Base-by-base conservation (phyloP, 805 yeast genomes). In the Pichia scutulata region DNA sequence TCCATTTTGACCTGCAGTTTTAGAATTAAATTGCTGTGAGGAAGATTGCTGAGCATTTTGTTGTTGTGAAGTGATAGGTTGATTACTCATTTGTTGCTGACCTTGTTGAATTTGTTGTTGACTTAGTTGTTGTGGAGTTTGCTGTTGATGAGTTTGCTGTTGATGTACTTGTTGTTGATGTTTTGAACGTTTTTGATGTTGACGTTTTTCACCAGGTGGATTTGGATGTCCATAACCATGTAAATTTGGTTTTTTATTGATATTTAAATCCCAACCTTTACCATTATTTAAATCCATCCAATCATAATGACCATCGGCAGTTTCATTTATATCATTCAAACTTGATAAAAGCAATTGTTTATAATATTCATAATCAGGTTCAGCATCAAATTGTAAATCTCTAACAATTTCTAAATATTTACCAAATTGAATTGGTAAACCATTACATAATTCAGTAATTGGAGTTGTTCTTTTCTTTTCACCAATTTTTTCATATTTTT, bases 211-310 rank as follows among this genome's bases (percentile, higher is more conserved):
- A 48, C 75, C 78, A 47, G 84, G 84, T 51, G 96, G 97, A 59
- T 83, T 86, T 55, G 97, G 96, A 67, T 89, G 93, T 36, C 97
- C 97, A 67, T 90, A 90, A 41, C 98, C 98, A 68, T 90, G 97
- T 55, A 90, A 71, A 63, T 90, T 90, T 49, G 97, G 95, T 68
- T 90, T 90, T 66, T 89, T 89, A 69, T 89, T 89, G 55, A 85
- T 80, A 19, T 86, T 73, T 28, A 87, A 78, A 70, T 93, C 98
- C 96, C 97, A 92, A 48, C 98, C 98, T 66, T 84, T 82, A 53
- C 98, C 98, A 50, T 86, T 88, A 66, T 93, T 93, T 59, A 93
- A 75, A 61, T 85, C 86, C 96, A 89, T 88, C 99, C 99, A 93
- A 72, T 93, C 99, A 69, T 89, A 93, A 62, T 87, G 90, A 43